Base-by-base conservation (phyloP, 805 yeast genomes). In the Lachancea waltii region DNA sequence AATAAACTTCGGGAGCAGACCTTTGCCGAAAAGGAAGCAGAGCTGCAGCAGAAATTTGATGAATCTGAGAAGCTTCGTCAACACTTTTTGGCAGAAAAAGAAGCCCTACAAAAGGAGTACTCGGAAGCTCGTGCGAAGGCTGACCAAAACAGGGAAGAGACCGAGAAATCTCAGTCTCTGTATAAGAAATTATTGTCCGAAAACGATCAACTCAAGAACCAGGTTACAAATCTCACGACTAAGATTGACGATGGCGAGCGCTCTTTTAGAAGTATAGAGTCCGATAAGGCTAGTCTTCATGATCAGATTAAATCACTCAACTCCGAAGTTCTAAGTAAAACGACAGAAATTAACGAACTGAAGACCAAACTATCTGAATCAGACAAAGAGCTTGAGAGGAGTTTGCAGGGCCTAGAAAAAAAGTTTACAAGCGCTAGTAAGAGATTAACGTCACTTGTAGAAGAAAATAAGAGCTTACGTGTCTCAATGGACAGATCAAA, bases 381-480 rank as follows among this genome's bases (percentile, higher is more conserved):
- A 10, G 65, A 58, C 20, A 44, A 58, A 30, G 58, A 53, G 16
- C 43, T 70, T 15, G 67, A 66, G 30, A 45, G 46, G 4, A 69
- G 65, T 41, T 36, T 72, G 17, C 47, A 55, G 4, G 44, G 57
- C 1, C 26, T 66, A 17, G 64, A 55, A 26, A 54, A 56, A 13
- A 62, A 55, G 29, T 62, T 61, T 32, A 42, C 42, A 16, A 49
- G 52, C 19, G 67, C 74, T 5, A 60, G 61, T 42, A 56, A 54
- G 21, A 59, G 66, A 24, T 47, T 72, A 13, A 54, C 63, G 33
- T 56, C 62, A 4, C 51, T 70, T 17, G 51, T 68, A 1, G 59
- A 58, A 3, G 81, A 72, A 42, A 76, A 75, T 45, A 58, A 58
- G 19, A 58, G 52, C n/a, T 51, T 75, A 13, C 58, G 68, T 25